These are phyloP conservation scores for Fraxinus pennsylvanica DNA, from an alignment of 257 asterid genomes.

Conservation along the genomic window DNA sequence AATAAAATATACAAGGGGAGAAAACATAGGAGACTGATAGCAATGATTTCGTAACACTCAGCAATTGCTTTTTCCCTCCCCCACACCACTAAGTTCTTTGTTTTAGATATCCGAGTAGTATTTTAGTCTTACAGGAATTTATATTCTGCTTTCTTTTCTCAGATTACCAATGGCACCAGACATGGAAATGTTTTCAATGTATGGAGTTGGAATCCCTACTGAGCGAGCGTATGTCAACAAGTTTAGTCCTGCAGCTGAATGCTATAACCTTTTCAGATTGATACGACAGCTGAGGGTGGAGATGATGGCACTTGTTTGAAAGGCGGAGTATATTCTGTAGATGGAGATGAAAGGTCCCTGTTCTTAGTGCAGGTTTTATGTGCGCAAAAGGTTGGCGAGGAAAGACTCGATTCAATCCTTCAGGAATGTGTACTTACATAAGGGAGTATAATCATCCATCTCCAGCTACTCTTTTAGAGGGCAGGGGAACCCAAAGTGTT, in stretches of 20 bases:
- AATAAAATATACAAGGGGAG: too few species aligned
- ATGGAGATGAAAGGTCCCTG: constrained; percentile 85
- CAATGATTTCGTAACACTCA: neutral
- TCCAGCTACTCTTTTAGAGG: constrained; percentile 67
- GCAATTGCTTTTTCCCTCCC: too few species aligned
- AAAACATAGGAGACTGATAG: too few species aligned
- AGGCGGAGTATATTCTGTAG: constrained; percentile 74
- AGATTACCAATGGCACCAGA: constrained; percentile 82
- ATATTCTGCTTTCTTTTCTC: constrained; percentile 26
- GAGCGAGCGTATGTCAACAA: constrained; percentile 84
- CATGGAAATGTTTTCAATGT: constrained; percentile 85
- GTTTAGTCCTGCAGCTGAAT: constrained; percentile 57
- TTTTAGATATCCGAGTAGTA: neutral
- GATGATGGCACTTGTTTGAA: constrained; percentile 53
- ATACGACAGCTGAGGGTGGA: constrained; percentile 68
- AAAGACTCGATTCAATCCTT: constrained; percentile 78
- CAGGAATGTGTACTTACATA: constrained; percentile 57
- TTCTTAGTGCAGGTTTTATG: constrained; percentile 77
- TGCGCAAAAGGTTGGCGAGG: constrained; percentile 79
- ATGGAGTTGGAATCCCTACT: constrained; percentile 90
- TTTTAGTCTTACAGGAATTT: neutral
- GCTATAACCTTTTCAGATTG: constrained; percentile 76
- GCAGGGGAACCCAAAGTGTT: constrained; percentile 85
- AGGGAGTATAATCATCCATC: constrained; percentile 76
- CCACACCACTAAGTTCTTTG: neutral